Conservation (phyloP, 1,284 basidiomycete species). For the Tilletia setariae region DNA sequence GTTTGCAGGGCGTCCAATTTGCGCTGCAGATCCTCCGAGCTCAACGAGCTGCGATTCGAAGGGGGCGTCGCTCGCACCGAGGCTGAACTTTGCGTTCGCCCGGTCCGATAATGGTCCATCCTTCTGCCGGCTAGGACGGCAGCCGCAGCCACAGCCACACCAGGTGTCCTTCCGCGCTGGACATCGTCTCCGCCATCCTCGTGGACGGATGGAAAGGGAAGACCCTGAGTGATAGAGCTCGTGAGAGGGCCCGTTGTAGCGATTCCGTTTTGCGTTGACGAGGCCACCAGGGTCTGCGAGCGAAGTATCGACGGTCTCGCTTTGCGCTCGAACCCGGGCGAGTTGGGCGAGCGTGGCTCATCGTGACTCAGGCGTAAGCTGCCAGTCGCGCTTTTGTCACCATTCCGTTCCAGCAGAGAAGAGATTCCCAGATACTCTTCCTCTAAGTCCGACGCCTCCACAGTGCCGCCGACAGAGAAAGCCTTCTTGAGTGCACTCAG, state of each 20-base stretch:
- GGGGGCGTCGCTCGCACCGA: background rate
- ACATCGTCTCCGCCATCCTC: constrained; percentile 9
- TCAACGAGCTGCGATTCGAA: background rate
- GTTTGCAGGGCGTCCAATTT: constrained; percentile 13
- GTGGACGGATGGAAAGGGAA: constrained; percentile 6
- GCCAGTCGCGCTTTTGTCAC: background rate
- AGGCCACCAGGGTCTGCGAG: background rate
- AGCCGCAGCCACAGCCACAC: background rate
- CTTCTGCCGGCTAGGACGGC: background rate
- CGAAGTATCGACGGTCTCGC: constrained; percentile 4
- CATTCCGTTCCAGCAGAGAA: constrained; percentile 12
- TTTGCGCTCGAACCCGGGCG: constrained; percentile 17
- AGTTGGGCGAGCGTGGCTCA: background rate
- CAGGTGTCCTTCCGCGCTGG: background rate
- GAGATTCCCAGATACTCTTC: constrained; percentile 27
- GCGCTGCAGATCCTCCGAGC: constrained; percentile 9
- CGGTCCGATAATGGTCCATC: background rate
- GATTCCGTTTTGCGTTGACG: background rate
- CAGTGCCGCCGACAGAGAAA: constrained; percentile 45
- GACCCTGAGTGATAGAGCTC: background rate
- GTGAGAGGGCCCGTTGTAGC: background rate
- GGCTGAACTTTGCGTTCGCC: background rate
- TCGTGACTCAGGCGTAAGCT: constrained; percentile 13
- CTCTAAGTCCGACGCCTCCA: constrained; percentile 24
- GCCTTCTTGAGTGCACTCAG: constrained; percentile 37